Base-by-base conservation (phyloP, 2,329 filamentous ascomycete genomes). In the Colletotrichum nymphaeae region DNA sequence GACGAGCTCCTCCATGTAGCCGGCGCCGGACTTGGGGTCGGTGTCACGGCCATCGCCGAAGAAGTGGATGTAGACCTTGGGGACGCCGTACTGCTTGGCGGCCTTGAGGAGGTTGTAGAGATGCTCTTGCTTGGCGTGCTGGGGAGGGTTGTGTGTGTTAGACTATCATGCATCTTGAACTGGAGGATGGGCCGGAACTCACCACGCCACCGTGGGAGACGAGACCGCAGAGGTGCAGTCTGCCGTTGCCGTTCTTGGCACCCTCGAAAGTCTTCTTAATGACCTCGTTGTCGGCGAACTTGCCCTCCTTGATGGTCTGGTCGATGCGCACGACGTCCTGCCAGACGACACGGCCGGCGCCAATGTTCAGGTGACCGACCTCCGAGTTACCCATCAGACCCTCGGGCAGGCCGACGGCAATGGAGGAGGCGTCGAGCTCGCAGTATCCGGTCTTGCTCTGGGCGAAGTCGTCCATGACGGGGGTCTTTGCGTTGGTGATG, bases 351-450 rank as follows among this genome's bases (percentile, higher is more conserved):
- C 97, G 91, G 72, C 97, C 97, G 73, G 97, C 97, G 79, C 97
- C 97, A 83, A 99, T 98, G 89, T 99, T 99, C 87, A 99, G 86
- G 85, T 99, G 97, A 75, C 97, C 97, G 83, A 99, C 97, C 85
- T 99, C 97, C 78, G 94, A 97, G 89, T 99, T 99, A 77, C 97
- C 97, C 97, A 99, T 99, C 77, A 99, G 88, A 73, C 97, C 97
- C 83, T 99, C 95, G 24, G 97, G 97, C 66, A 99, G 91, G 77
- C 97, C 97, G 76, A 99, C 97, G 58, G 97, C 97, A 74, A 98
- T 90, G 56, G 97, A 98, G 2, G 97, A 98, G 72, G 97, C 97
- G 79, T 99, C 97, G 75, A 99, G 93, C 86, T 97, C 92, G 76
- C 94, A 95, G 86, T 93, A 99, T 75, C 95, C 95, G 79, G 96